A percentile compares a stretch with the other conserved stretches of the same genome.
phyloP scores from a whole-genome alignment of 2,329 filamentous ascomycete genomes.

The Cryphonectria radicalis region DNA sequence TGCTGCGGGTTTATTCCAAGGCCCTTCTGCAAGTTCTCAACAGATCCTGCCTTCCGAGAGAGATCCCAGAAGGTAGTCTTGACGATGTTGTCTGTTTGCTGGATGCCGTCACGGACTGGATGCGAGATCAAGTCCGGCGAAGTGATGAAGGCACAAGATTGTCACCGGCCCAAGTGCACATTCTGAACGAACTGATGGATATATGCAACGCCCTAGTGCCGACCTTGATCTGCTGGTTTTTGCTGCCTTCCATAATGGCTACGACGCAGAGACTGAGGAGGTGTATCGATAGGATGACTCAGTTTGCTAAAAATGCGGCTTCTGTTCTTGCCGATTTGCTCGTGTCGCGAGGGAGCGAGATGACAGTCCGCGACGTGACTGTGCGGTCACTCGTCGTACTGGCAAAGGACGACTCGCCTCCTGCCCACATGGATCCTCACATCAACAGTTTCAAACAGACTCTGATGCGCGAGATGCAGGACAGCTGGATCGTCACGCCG shows the following conservation, averaged over 20 bases:
- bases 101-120: conserved; percentile 35
- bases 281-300: conserved; percentile 11
- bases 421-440: conserved; percentile 35
- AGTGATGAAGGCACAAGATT: conserved; percentile 21
- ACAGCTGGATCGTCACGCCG: conserved; percentile 47
- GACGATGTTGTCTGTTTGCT: conserved; percentile 41
- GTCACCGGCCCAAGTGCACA: conserved; percentile 33
- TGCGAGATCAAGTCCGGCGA: conserved; percentile 24
- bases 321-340: conserved; percentile 1
- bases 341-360: neutral
- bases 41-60: conserved; percentile 41
- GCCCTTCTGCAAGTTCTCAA: conserved; percentile 46
- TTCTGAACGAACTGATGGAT: conserved; percentile 28
- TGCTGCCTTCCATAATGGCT: conserved; percentile 8
- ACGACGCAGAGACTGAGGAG: conserved; percentile 8
- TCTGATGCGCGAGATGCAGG: conserved; percentile 50
- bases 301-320: conserved; percentile 16
- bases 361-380: conserved; percentile 1
- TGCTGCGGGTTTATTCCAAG: conserved; percentile 55
- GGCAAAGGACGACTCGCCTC: conserved; percentile 2
- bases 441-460: conserved; percentile 46
- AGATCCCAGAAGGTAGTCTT: conserved; percentile 42
- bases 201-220: conserved; percentile 26
- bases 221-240: conserved; percentile 22
- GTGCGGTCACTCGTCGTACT: conserved; percentile 16